A percentile compares a stretch with the other conserved stretches of the same genome.
These are phyloP conservation scores for Quambalaria eucalypti DNA, from an alignment of 1,284 basidiomycete genomes.

Conservation along the genomic window DNA sequence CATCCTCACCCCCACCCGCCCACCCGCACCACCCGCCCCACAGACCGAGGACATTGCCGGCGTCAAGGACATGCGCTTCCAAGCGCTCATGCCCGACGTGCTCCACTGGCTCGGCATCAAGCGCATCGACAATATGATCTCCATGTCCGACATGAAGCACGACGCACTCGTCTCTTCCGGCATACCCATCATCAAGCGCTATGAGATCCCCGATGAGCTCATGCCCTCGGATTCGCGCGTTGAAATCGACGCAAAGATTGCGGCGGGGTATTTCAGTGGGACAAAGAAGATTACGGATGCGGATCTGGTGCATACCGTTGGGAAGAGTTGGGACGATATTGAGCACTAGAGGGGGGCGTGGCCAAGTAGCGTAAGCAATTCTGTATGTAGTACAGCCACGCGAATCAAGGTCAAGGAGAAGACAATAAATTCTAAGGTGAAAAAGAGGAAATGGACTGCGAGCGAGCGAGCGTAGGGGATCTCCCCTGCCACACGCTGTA, in stretches of 20 bases:
- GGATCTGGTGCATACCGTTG: slow-evolving; percentile 55
- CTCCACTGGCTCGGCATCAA: slow-evolving; percentile 50
- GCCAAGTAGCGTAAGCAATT: no score
- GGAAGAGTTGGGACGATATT: slow-evolving; percentile 67
- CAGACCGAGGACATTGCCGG: slow-evolving; percentile 86
- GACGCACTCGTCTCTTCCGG: slow-evolving; percentile 69
- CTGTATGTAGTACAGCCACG: no score
- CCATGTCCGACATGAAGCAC: slow-evolving; percentile 93
- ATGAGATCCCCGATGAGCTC: slow-evolving; percentile 38
- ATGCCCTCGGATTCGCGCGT: slow-evolving; percentile 31
- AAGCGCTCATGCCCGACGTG: slow-evolving; percentile 80
- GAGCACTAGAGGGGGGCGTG: no score
- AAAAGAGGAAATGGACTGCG: no score
- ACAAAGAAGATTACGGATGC: slow-evolving; percentile 24
- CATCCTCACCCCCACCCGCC: no score
- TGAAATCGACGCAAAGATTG: slow-evolving; percentile 53
- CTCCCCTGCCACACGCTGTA: no score
- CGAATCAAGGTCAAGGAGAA: no score
- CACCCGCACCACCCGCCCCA: no score
- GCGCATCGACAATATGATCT: slow-evolving; percentile 54
- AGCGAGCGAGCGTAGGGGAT: no score
- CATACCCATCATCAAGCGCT: slow-evolving; percentile 61
- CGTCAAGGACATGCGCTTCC: slow-evolving; percentile 54
- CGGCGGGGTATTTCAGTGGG: slow-evolving; percentile 24
- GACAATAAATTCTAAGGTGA: no score